Conservation (phyloP, 805 yeast species). For the Candida chauliodis region DNA sequence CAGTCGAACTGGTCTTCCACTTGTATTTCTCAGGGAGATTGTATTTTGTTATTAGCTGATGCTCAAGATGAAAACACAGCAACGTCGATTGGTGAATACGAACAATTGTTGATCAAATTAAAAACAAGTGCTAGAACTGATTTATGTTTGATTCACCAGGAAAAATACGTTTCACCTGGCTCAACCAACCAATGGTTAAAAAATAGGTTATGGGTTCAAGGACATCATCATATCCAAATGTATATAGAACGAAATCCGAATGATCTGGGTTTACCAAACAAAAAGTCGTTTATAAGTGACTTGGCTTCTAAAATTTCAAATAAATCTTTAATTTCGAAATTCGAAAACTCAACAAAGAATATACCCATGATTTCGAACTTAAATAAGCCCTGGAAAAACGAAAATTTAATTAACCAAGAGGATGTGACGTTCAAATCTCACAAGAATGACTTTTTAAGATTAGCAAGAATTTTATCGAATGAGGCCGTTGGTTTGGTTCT, state of each 20-base stretch:
- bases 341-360: slow-evolving; percentile 28
- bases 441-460: slow-evolving; percentile 83
- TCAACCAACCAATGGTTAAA: slow-evolving; percentile 82
- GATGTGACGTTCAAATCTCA: slow-evolving; percentile 41
- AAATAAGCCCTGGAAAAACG: slow-evolving; percentile 17
- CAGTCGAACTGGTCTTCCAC: slow-evolving; percentile 88
- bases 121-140: slow-evolving; percentile 88
- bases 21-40: slow-evolving; percentile 93
- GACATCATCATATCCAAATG: slow-evolving; percentile 91
- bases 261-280: slow-evolving; percentile 11
- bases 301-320: slow-evolving; percentile 32
- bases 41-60: slow-evolving; percentile 85
- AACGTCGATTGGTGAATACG: slow-evolving; percentile 82
- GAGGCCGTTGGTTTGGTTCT: slow-evolving; percentile 91
- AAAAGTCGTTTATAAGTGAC: slow-evolving; percentile 24
- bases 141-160: slow-evolving; percentile 78
- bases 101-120: slow-evolving; percentile 65
- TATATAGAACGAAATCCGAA: slow-evolving; percentile 18
- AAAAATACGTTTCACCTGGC: slow-evolving; percentile 79
- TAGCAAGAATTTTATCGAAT: slow-evolving; percentile 87
- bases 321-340: slow-evolving; percentile 27
- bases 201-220: slow-evolving; percentile 83
- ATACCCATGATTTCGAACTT: slow-evolving; percentile 19
- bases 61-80: slow-evolving; percentile 56
- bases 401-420: slow-evolving; percentile 10